phyloP scores from a whole-genome alignment of 140 eudicot species.

The Erigeron philadelphicus region DNA sequence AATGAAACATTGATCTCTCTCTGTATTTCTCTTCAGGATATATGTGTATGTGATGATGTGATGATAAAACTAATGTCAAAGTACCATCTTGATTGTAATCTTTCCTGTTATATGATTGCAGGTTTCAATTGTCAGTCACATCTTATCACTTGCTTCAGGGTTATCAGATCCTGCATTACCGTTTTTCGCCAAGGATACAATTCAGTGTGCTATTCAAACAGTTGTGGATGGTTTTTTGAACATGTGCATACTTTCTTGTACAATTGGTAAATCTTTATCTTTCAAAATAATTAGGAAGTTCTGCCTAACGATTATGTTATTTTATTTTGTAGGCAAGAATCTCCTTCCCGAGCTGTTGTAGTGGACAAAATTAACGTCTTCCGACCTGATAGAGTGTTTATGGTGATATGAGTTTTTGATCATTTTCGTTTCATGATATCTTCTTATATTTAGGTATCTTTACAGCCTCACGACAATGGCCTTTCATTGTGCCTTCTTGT shows the following conservation, averaged over 20 bases:
- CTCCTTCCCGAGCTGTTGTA: slow-evolving; percentile 42
- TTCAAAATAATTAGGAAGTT: neutral
- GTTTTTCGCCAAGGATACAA: slow-evolving; percentile 56
- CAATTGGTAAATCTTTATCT: slow-evolving; percentile 13
- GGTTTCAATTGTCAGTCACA: slow-evolving; percentile 82
- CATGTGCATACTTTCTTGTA: slow-evolving; percentile 37
- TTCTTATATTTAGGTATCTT: slow-evolving; percentile 5
- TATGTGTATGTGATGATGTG: neutral
- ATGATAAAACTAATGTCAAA: neutral
- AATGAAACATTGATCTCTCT: neutral
- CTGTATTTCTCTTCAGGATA: neutral
- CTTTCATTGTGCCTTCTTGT: slow-evolving; percentile 17
- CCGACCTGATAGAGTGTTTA: slow-evolving; percentile 94
- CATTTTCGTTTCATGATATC: neutral
- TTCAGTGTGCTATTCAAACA: slow-evolving; percentile 66
- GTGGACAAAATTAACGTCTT: slow-evolving; percentile 85
- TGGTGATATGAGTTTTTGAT: slow-evolving; percentile 36
- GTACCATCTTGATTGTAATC: slow-evolving; percentile 11
- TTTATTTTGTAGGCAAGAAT: slow-evolving; percentile 53
- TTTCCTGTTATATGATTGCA: slow-evolving; percentile 32
- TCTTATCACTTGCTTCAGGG: slow-evolving; percentile 71
- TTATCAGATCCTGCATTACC: slow-evolving; percentile 70
- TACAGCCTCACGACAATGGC: slow-evolving; percentile 2
- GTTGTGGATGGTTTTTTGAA: slow-evolving; percentile 96
- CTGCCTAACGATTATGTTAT: slow-evolving; percentile 22